phyloP scores from a whole-genome alignment of 129 eudicot species.

The Deinandra increscens region DNA sequence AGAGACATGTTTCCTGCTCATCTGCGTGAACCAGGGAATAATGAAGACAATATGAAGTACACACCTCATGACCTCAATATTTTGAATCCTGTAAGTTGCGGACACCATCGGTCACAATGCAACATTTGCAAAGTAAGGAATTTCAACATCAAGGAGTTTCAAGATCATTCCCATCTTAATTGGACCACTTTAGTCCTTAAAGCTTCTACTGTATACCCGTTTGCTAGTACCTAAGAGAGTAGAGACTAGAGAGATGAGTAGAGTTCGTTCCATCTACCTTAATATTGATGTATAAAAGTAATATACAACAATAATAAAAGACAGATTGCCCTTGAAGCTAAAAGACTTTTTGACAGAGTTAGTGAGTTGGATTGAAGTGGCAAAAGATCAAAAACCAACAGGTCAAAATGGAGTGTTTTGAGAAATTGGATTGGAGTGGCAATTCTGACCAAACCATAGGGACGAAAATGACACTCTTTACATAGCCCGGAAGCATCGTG shows the following conservation, averaged over 20 bases:
- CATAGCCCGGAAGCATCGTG: conserved; percentile 90
- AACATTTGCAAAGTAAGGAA: conserved; percentile 18
- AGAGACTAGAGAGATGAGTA: no score
- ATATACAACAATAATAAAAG: no score
- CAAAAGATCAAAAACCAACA: no score
- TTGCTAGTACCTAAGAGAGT: conserved; percentile 42
- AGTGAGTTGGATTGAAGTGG: no score
- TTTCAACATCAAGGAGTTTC: conserved; percentile 32
- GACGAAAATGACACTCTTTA: conserved; percentile 72
- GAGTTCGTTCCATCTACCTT: no score
- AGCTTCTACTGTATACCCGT: conserved; percentile 39
- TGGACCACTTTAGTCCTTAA: conserved; percentile 37
- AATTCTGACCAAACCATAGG: no score
- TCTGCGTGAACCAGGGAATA: conserved; percentile 56
- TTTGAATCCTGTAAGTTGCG: conserved; percentile 2
- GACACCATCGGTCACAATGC: conserved; percentile 14
- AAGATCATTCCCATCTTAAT: conserved; percentile 35
- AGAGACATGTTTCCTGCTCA: conserved; percentile 51
- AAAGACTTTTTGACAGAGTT: no score
- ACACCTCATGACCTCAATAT: conserved; percentile 6
- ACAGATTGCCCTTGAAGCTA: no score
- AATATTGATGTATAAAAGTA: no score
- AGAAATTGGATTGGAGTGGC: no score
- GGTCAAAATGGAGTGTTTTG: no score
- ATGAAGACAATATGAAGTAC: conserved; percentile 33